Evolutionary conservation across 306 rosid species (phyloP).

Genomic region (Astragalus membranaceus): DNA sequence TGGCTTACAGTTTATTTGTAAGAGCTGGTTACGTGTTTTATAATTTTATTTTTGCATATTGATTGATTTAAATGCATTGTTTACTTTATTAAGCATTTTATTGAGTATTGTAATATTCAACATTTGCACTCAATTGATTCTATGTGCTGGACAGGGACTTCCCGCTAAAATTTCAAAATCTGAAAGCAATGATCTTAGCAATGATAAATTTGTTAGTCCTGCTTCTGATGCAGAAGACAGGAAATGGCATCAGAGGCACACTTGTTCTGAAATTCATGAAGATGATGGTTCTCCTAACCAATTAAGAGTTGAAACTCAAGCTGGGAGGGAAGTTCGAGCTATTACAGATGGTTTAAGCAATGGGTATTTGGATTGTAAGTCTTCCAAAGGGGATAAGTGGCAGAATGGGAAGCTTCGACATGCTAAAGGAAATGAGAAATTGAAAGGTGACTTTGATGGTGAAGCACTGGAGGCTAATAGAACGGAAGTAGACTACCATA

Average conservation of each 20-base stretch:
- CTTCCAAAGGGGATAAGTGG: slow-evolving; percentile 34
- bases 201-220: slow-evolving; percentile 22
- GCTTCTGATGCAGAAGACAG: slow-evolving; percentile 23
- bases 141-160: slow-evolving; percentile 26
- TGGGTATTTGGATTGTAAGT: slow-evolving; percentile 35
- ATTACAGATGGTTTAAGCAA: slow-evolving; percentile 28
- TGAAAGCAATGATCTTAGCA: slow-evolving; percentile 2
- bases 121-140: slow-evolving; percentile 24
- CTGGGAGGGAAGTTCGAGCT: slow-evolving; percentile 21
- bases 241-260: background rate
- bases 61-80: slow-evolving; percentile 13
- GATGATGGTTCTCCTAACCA: slow-evolving; percentile 30
- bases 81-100: background rate
- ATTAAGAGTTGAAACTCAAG: slow-evolving; percentile 24
- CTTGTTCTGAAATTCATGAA: slow-evolving; percentile 7
- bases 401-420: slow-evolving; percentile 22
- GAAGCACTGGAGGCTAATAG: slow-evolving; percentile 31
- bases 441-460: slow-evolving; percentile 25
- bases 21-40: slow-evolving; percentile 77
- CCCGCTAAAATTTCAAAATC: slow-evolving; percentile 17
- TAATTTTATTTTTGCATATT: slow-evolving; percentile 29
- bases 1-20: slow-evolving; percentile 95
- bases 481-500: slow-evolving; percentile 19
- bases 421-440: slow-evolving; percentile 35
- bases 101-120: background rate